Conservation (phyloP, 108 stramenopile genomes). For the Schizochytrium sp. region DNA sequence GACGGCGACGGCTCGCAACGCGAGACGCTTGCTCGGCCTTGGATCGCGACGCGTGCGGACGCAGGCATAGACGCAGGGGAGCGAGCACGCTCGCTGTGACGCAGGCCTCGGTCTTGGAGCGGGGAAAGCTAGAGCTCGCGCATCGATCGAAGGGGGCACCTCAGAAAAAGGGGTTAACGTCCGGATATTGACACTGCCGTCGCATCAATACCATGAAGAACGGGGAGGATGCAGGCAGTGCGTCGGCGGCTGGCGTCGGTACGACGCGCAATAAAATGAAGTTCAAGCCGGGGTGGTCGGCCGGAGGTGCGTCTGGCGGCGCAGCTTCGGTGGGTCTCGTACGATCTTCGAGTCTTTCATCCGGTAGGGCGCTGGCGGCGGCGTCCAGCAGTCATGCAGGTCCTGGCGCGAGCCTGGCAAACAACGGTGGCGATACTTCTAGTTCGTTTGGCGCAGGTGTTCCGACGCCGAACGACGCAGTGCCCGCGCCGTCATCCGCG, state of each 20-base stretch:
- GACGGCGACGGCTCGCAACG: no score
- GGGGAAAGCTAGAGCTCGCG: no score
- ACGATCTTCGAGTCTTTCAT: background rate
- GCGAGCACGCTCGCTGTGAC: no score
- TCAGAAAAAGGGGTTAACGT: no score
- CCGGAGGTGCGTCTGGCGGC: background rate
- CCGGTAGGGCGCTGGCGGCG: background rate
- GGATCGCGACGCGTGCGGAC: no score
- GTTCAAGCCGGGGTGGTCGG: background rate
- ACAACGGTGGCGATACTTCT: background rate
- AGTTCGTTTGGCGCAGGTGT: background rate
- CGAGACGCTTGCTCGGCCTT: no score
- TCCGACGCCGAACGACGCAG: background rate
- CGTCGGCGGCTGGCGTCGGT: background rate
- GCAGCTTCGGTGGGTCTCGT: background rate
- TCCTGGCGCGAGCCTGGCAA: background rate
- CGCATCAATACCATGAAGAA: background rate
- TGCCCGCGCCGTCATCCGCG: background rate
- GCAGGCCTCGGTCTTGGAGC: no score
- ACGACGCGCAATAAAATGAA: background rate
- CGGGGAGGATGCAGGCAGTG: background rate
- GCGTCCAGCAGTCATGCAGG: background rate
- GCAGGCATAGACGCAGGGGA: no score
- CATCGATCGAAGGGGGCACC: no score
- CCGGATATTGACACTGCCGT: background rate